Percentiles rank a stretch among this genome's conserved stretches.
Evolutionary conservation across 345 rosid genomes (phyloP).

Genomic region (Hevea brasiliensis): DNA sequence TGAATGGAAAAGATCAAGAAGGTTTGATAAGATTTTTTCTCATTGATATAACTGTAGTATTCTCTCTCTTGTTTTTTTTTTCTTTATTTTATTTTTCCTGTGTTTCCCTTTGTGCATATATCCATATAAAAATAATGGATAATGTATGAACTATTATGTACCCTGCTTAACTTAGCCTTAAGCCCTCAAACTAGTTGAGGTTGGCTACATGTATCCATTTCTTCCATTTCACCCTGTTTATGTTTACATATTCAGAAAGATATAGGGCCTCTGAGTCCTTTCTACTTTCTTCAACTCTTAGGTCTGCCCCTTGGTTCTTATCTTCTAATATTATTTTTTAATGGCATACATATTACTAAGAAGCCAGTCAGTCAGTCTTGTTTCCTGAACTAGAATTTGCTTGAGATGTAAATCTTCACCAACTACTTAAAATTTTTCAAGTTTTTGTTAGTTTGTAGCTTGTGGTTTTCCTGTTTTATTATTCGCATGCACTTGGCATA

Average conservation of each 20-base stretch:
- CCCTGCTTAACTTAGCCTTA: no score
- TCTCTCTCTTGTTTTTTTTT: background rate
- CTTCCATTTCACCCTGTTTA: no score
- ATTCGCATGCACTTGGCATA: background rate
- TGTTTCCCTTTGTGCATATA: background rate
- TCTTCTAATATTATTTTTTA: no score
- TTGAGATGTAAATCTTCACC: background rate
- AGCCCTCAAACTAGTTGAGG: no score
- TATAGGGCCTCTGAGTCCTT: no score
- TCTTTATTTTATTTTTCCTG: background rate
- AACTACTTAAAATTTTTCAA: background rate
- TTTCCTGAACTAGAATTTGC: background rate
- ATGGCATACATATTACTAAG: background rate
- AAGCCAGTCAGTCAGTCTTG: background rate
- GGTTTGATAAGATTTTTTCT: conserved; percentile 35
- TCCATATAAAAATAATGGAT: no score
- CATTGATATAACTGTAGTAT: background rate
- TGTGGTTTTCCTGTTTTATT: background rate
- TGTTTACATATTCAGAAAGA: no score
- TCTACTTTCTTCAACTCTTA: no score
- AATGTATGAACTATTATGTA: no score
- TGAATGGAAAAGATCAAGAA: conserved; percentile 53
- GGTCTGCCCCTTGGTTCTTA: no score
- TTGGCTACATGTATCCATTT: no score
- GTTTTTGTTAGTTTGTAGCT: background rate